These are phyloP conservation scores for Chloromonas sp. DNA, from an alignment of 163 green algal species.

Conservation along the genomic window DNA sequence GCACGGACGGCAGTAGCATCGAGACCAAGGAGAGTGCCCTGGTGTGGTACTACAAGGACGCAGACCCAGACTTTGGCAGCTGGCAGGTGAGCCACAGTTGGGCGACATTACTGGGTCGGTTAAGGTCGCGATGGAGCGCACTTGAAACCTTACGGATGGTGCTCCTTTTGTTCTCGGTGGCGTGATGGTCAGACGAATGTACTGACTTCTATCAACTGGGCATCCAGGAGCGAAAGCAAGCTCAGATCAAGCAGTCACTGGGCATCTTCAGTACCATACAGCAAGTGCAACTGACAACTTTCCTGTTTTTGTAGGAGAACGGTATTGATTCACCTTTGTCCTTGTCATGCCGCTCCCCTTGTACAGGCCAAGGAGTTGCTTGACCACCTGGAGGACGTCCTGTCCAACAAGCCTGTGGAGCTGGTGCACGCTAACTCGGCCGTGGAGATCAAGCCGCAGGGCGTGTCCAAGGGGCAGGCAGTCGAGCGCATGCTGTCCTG, in stretches of 20 bases:
- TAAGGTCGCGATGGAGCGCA: no score
- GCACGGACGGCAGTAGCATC: constrained; percentile 89
- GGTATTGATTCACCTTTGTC: no score
- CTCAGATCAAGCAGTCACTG: no score
- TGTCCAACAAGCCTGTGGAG: constrained; percentile 86
- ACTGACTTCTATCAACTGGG: no score
- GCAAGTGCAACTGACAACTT: no score
- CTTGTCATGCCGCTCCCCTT: not conserved
- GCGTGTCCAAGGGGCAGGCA: constrained; percentile 73
- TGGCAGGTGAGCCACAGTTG: constrained; percentile 66
- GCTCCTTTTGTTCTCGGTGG: no score
- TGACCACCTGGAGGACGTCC: constrained; percentile 94
- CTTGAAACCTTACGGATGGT: no score
- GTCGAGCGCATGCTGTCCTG: constrained; percentile 64
- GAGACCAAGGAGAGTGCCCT: constrained; percentile 90
- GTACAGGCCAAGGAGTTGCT: constrained; percentile 93
- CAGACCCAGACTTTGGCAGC: constrained; percentile 93
- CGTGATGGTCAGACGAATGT: no score
- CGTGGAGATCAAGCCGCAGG: constrained; percentile 78
- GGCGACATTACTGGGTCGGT: no score
- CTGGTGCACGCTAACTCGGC: constrained; percentile 73
- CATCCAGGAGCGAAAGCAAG: no score
- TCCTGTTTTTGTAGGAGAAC: no score
- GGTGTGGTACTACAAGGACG: constrained; percentile 93
- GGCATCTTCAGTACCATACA: no score